Evolutionary conservation across 2,329 filamentous ascomycete genomes (phyloP), one percentile per base, ranked within the genome.

Genomic region (Fusarium xylarioides): DNA sequence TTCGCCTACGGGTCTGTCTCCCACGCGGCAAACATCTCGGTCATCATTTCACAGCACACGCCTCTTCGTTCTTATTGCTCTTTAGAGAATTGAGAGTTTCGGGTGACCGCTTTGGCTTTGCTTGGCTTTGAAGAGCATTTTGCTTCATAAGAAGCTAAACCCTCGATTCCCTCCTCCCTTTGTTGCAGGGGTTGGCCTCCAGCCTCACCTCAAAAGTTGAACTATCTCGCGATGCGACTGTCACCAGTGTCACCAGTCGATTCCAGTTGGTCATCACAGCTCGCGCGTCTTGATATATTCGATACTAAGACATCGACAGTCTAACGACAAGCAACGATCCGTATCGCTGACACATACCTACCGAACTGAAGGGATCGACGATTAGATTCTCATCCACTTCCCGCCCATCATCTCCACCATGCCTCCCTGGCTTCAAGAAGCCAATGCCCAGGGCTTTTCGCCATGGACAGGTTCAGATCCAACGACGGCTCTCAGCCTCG

Each of bases 401-500:
- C 38, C 47, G 42, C 46, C 55, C 47, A 54, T 58, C 44, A 52
- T 60, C 63, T 38, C 60, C 60, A 70, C 57, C 66, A 73, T 75
- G 73, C 52, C 69, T 59, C 72, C 73, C 54, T 75, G 69, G 73
- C 68, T 62, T 73, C 67, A 57, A 16, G 46, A 43, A 34, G 58
- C 50, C 11, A 47, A 62, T 46, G 60, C 66, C 57, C 28, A 32
- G 44, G 57, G 35, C 35, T 53, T 49, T 58, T 66, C 58, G 50
- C 53, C 46, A 76, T 74, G 68, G 70, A 35, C 49, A 63, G 53
- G 15, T 43, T 38, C 49, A 63, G 55, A 28, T 37, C 38, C 63
- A n/a, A 56, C 52, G 49, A 42, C 56, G 44, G 26, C 66, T 40
- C 23, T 37, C 19, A 57, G 32, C 37, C 44, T 78, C 46, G 73